phyloP scores from a whole-genome alignment of 148 eudicot genomes.

The Rhododendron molle region DNA sequence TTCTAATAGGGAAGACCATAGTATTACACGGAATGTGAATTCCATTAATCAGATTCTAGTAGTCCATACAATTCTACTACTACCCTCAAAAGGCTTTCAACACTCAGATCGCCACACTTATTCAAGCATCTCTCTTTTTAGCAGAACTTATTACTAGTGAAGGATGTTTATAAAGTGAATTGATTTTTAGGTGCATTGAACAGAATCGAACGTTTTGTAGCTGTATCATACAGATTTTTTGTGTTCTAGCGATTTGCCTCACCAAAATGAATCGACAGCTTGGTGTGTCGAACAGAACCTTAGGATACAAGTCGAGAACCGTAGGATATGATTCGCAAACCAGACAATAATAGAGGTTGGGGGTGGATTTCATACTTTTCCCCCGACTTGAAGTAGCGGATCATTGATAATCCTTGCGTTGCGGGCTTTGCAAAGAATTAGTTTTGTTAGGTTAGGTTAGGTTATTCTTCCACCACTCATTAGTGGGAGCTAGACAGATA shows the following conservation, averaged over 20 bases:
- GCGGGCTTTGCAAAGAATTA: background rate
- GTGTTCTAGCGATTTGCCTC: background rate
- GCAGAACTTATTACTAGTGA: background rate
- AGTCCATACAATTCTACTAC: background rate
- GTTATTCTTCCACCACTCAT: background rate
- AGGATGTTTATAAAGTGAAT: background rate
- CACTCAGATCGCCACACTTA: background rate
- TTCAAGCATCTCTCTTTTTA: background rate
- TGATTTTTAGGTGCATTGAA: background rate
- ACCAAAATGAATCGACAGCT: background rate
- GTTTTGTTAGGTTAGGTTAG: background rate
- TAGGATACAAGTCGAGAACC: background rate
- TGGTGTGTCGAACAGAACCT: background rate
- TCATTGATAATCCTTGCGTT: background rate
- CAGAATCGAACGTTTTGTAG: background rate
- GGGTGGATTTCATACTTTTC: background rate
- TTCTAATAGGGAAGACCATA: background rate
- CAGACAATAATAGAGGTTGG: background rate
- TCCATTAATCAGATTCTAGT: background rate
- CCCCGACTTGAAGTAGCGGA: background rate
- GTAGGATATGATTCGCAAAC: background rate
- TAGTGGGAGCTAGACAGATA: background rate
- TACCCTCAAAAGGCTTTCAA: background rate
- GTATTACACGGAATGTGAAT: background rate
- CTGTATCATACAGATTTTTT: background rate